These are phyloP conservation scores for Stenocarpella maydis DNA, from an alignment of 2,329 filamentous ascomycete species.

Conservation along the genomic window DNA sequence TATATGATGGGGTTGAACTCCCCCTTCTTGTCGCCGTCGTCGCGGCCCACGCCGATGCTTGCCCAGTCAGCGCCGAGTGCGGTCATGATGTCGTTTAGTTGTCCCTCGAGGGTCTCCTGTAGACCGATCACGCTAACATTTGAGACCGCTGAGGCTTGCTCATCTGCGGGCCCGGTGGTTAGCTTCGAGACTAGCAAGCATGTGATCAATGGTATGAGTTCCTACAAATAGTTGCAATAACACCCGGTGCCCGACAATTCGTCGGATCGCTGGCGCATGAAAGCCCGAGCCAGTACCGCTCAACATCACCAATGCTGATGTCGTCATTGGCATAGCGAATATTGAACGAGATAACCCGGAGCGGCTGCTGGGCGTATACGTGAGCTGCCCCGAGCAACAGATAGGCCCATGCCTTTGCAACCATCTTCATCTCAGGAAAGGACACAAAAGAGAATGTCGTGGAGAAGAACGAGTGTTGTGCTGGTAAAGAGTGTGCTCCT, in stretches of 20 bases:
- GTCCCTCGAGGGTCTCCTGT: slow-evolving; percentile 60
- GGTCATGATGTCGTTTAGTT: slow-evolving; percentile 55
- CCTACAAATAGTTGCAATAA: not conserved
- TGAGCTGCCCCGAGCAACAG: slow-evolving; percentile 1
- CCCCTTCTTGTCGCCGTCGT: slow-evolving; percentile 65
- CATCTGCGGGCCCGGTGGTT: not conserved
- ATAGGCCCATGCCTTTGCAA: not conserved
- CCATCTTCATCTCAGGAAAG: not conserved
- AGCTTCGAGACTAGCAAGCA: not conserved
- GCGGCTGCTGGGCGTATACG: not conserved
- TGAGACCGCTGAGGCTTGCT: not conserved
- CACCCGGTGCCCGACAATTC: not conserved
- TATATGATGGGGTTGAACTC: slow-evolving; percentile 78
- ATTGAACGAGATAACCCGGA: not conserved
- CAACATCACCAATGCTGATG: not conserved
- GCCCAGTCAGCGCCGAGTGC: slow-evolving; percentile 55
- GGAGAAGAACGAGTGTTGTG: not conserved
- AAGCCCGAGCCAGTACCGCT: not conserved
- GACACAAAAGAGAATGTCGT: not conserved
- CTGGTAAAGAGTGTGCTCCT: not conserved
- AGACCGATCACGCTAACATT: slow-evolving; percentile 38
- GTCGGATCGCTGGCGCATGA: not conserved
- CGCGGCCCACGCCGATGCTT: slow-evolving; percentile 63
- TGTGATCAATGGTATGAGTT: not conserved
- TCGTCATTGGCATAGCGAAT: slow-evolving; percentile 7